Base-by-base conservation (phyloP, 1,284 basidiomycete species). In the Ganoderma resinaceum region DNA sequence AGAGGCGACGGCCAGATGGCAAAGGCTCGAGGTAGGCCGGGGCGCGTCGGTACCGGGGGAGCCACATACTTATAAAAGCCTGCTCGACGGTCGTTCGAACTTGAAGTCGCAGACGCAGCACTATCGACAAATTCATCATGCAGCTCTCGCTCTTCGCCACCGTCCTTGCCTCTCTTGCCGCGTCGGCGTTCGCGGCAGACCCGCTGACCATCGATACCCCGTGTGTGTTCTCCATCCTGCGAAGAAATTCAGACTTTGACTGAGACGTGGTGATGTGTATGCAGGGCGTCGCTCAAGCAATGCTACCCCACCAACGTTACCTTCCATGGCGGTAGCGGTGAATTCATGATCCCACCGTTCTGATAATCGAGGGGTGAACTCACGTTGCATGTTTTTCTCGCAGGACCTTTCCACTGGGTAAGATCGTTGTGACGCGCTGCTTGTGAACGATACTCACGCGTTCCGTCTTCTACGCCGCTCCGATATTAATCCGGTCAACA, bases 131-230 rank as follows among this genome's bases (percentile, higher is more conserved):
- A 26, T 12, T 38, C 37, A 46, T n/a, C 43, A 49, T 49, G 46
- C 46, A 49, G 46, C 46, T 26, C 46, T 49, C 46, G 46, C 46
- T 49, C 46, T 49, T 49, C 46, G 23, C 20, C 20, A 49, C 46
- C 46, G 46, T 20, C n/a, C 46, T 49, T 5, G 46, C 46, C 8
- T 49, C 23, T 11, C 46, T 49, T 23, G 46, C 46, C 23, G 46
- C 46, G 46, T 49, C 46, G 11, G 46, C n/a, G 3, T 49, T 26
- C 14, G 46, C 46, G 9, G 46, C 46, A 4, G 46, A 49, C 46
- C 46, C 46, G 46, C 12, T 49, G 46, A 49, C 46, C 46, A 49
- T 49, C 46, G 46, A 49, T 23, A 49, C 46, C 46, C 46, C 46
- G 46, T 49, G 46, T 23, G 46, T 49, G 23, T 12, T 49, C 46